Conservation (phyloP, 352 stramenopile genomes). For the Globisporangium orthogonon region DNA sequence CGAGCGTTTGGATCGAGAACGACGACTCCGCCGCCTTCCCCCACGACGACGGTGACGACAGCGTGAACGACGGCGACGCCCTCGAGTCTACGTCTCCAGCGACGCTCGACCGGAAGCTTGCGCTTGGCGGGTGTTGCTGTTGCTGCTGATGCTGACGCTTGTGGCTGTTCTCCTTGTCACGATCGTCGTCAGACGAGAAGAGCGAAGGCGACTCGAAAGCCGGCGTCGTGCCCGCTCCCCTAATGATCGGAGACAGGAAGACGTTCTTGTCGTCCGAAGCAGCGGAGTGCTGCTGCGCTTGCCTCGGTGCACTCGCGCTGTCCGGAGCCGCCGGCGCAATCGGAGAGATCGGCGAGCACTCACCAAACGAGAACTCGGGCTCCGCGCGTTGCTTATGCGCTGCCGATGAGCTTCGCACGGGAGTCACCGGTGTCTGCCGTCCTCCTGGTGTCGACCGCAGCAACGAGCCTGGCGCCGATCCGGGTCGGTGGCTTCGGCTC, state of each 20-base stretch:
- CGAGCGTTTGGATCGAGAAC: conserved; percentile 18
- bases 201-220: conserved; percentile 18
- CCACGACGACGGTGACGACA: conserved; percentile 7
- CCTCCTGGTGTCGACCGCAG: conserved; percentile 1
- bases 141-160: conserved; percentile 4
- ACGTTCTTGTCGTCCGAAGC: not conserved
- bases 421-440: too few species aligned
- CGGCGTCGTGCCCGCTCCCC: conserved; percentile 1
- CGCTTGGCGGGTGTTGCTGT: not conserved
- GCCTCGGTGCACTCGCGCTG: not conserved
- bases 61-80: conserved; percentile 1
- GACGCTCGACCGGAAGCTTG: not conserved
- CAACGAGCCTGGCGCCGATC: conserved; percentile 1
- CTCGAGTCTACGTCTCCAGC: too few species aligned
- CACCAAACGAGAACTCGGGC: conserved; percentile 22
- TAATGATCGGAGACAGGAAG: not conserved
- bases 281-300: not conserved
- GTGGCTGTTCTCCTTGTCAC: conserved; percentile 22
- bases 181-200: conserved; percentile 13
- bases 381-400: not conserved
- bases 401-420: not conserved
- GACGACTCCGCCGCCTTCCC: conserved; percentile 7
- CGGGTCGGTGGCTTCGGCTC: not conserved
- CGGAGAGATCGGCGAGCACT: conserved; percentile 44
- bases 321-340: not conserved